Percentiles rank a stretch among this genome's conserved stretches.
Evolutionary conservation across 345 rosid genomes (phyloP).

Genomic region (Eucalyptus microcorys): DNA sequence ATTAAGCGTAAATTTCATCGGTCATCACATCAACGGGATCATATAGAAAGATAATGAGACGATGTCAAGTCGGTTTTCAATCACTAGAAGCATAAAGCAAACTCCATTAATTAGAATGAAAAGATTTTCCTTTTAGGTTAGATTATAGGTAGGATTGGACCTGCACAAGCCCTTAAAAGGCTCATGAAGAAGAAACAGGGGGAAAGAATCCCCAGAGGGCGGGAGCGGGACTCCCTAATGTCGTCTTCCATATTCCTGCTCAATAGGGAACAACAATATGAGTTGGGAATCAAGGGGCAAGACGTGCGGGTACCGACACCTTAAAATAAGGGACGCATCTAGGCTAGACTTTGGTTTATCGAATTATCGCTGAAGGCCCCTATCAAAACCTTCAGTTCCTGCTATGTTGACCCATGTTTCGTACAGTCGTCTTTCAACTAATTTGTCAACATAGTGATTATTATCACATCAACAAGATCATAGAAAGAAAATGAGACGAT

Average conservation of each 20-base stretch:
- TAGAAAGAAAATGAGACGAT: background rate
- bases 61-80: background rate
- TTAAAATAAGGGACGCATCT: too few species aligned
- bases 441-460: background rate
- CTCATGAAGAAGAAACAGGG: too few species aligned
- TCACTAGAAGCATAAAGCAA: background rate
- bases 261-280: too few species aligned
- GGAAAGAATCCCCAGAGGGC: rapidly evolving
- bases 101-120: background rate
- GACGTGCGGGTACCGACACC: rapidly evolving
- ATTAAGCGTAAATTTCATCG: background rate
- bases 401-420: too few species aligned
- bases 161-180: rapidly evolving
- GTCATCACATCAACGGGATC: background rate
- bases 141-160: background rate
- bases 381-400: too few species aligned
- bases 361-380: too few species aligned
- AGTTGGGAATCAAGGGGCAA: too few species aligned
- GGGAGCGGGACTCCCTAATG: too few species aligned
- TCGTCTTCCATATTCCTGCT: rapidly evolving
- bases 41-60: background rate
- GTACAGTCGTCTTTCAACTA: too few species aligned
- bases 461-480: background rate
- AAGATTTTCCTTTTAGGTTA: background rate
- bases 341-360: too few species aligned